phyloP scores from a whole-genome alignment of 2,329 filamentous ascomycete species.

The Colletotrichum shisoi region DNA sequence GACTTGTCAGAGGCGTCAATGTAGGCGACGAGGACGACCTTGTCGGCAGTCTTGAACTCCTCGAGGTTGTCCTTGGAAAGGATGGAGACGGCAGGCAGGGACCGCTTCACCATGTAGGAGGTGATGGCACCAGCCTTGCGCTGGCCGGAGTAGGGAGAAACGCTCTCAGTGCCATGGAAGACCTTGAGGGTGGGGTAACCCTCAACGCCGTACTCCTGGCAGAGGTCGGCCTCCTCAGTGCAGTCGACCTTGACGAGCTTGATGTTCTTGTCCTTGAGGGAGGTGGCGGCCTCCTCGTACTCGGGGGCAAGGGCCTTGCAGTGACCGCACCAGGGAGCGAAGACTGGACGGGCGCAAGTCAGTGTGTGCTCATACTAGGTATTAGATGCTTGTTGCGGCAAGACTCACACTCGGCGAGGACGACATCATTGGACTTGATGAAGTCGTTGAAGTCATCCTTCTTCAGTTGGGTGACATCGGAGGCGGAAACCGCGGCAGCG shows the following conservation, averaged over 20 bases:
- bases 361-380: conserved; percentile 44
- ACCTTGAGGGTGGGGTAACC: conserved; percentile 99
- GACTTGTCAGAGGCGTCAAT: conserved; percentile 81
- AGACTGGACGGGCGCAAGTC: conserved; percentile 67
- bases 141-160: conserved; percentile 84
- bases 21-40: conserved; percentile 93
- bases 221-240: conserved; percentile 92
- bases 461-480: conserved; percentile 84
- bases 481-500: conserved; percentile 66
- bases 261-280: conserved; percentile 88
- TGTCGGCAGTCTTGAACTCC: conserved; percentile 97
- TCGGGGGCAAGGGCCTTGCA: conserved; percentile 97
- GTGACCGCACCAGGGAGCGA: conserved; percentile 95
- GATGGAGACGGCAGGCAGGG: conserved; percentile 86
- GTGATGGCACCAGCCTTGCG: conserved; percentile 82
- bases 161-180: conserved; percentile 88
- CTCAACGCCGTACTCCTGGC: conserved; percentile 88
- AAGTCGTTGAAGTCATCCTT: conserved; percentile 88
- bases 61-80: conserved; percentile 83
- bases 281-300: conserved; percentile 86
- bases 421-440: conserved; percentile 83
- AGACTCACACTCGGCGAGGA: conserved; percentile 87
- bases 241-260: conserved; percentile 89
- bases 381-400: neutral
- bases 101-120: conserved; percentile 98